phyloP scores from a whole-genome alignment of 306 rosid genomes.

The Glycine tomentella region DNA sequence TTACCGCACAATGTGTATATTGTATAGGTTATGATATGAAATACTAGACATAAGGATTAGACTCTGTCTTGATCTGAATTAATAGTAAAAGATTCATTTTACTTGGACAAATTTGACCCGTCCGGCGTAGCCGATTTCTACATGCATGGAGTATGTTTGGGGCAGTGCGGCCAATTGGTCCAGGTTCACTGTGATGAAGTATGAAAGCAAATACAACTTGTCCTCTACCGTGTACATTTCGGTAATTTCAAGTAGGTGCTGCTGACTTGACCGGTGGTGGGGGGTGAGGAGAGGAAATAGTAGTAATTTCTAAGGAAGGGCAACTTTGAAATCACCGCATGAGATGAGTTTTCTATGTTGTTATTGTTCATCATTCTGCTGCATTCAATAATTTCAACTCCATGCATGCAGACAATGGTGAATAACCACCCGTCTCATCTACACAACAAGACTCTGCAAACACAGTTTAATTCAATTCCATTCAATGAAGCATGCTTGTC shows the following conservation, averaged over 20 bases:
- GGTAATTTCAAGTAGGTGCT: not conserved
- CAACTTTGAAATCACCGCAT: too few species aligned
- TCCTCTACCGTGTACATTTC: not conserved
- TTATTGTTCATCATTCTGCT: too few species aligned
- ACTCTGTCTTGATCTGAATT: too few species aligned
- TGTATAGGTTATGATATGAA: too few species aligned
- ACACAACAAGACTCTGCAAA: too few species aligned
- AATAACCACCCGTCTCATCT: constrained; percentile 11
- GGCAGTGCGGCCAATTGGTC: constrained; percentile 40
- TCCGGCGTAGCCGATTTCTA: not conserved
- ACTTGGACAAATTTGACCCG: not conserved
- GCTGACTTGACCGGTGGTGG: not conserved
- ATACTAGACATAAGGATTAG: not conserved
- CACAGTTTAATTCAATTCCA: too few species aligned
- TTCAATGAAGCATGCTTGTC: too few species aligned
- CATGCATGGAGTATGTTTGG: constrained; percentile 9
- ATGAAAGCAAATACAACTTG: constrained; percentile 22
- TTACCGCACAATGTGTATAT: too few species aligned
- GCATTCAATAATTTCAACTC: too few species aligned
- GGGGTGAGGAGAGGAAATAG: not conserved
- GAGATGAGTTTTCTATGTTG: too few species aligned
- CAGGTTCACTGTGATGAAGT: not conserved
- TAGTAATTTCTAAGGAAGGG: not conserved
- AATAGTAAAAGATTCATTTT: not conserved
- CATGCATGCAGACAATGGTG: constrained; percentile 18